These are phyloP conservation scores for Diplodia mutila DNA, from an alignment of 2,329 filamentous ascomycete genomes.

Conservation along the genomic window DNA sequence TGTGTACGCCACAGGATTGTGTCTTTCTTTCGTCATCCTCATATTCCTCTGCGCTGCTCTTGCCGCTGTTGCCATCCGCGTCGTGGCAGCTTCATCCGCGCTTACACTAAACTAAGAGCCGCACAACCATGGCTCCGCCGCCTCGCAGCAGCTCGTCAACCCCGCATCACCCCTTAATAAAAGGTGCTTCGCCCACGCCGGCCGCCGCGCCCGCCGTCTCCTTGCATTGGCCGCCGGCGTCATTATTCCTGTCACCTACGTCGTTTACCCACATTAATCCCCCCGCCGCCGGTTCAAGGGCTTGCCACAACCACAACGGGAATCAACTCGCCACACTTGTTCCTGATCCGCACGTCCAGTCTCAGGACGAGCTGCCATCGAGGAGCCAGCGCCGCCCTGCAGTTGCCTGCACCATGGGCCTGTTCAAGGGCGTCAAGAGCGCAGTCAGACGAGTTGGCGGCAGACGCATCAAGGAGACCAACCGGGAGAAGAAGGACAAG, in stretches of 20 bases:
- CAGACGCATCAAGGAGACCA: not conserved
- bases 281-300: too few relatives aligned
- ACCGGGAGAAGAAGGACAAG: not conserved
- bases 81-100: constrained; percentile 2
- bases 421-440: not conserved
- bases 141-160: not conserved
- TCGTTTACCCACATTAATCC: not conserved
- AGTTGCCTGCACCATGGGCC: not conserved
- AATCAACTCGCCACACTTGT: not conserved
- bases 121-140: constrained; percentile 18
- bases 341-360: not conserved
- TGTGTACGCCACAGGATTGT: not conserved
- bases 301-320: not conserved
- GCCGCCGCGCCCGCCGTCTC: not conserved
- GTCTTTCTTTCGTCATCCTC: not conserved
- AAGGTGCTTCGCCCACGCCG: not conserved
- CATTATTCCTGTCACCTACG: not conserved
- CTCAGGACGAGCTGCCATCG: not conserved
- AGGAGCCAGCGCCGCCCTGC: not conserved
- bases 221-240: not conserved
- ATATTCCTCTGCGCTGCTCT: not conserved
- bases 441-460: not conserved
- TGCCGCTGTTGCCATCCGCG: not conserved
- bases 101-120: constrained; percentile 8
- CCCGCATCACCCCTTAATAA: not conserved